Evolutionary conservation across 2,329 filamentous ascomycete species (phyloP), one percentile per base, ranked within the genome.

Genomic region (Bipolaris gigantea): DNA sequence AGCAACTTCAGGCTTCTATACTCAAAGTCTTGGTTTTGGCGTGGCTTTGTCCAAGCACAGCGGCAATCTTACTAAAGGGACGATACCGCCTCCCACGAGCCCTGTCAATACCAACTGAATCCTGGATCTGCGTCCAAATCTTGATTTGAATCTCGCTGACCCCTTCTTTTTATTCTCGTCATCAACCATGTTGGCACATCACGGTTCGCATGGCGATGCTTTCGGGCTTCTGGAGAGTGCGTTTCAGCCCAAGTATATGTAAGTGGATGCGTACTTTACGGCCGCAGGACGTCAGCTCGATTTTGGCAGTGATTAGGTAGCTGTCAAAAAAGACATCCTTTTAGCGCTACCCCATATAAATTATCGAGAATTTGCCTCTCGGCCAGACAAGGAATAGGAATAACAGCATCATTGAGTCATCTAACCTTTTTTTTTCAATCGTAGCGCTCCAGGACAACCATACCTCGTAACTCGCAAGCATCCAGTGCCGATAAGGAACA

Each of bases 221-320:
- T 49, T 62, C 50, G 57, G 59, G 53, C 55, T 54, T 45, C 53
- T 44, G 39, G 45, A 57, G 35, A 49, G 53, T 15, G 48, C 30
- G 34, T 60, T 49, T 36, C 43, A 56, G 34, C 54, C 49, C 30
- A 57, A 55, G 27, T 57, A 55, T 25, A 21, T 62, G 59, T 62
- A 55, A 55, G 61, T 63, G 38, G 33, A 48, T 39, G 27, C 38
- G 35, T 41, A 39, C 34, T 34, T 43, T 25, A 35, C 36, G 27
- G 44, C 30, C 43, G 41, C 35, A 46, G 25, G 41, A 41, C 35
- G 50, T 60, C 45, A 59, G 53, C 59, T 43, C 42, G 42, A 57
- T 53, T 53, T 59, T 60, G 59, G 59, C 61, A 55, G 60, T 63
- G 59, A 56, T 23, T 25, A 16, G 48, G 27, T 39, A 35, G 48